These are phyloP conservation scores for Solanum hybrid DNA, from an alignment of 305 asterid genomes.

Conservation along the genomic window DNA sequence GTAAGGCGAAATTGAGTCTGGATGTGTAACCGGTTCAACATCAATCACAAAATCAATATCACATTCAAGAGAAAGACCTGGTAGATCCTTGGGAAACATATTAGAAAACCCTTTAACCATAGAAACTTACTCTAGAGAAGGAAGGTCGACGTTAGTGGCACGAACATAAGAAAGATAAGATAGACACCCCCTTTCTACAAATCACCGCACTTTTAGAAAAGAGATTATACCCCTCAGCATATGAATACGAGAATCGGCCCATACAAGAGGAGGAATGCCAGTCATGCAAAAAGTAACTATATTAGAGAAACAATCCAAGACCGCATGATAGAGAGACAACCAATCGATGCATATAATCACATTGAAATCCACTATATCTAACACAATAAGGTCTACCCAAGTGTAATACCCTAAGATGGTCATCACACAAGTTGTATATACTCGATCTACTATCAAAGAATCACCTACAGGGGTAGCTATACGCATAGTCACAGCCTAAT, in stretches of 20 bases:
- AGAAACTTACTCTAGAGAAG: not conserved
- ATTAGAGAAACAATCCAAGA: not conserved
- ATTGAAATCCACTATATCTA: not conserved
- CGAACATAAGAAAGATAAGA: not conserved
- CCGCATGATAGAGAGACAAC: not conserved
- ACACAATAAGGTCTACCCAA: not conserved
- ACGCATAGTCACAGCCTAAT: not conserved
- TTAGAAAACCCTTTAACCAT: not conserved
- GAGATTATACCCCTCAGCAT: not conserved
- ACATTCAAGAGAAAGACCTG: not conserved
- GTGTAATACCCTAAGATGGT: not conserved
- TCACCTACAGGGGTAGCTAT: not conserved
- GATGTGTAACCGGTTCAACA: not conserved
- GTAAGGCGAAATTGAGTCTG: not conserved
- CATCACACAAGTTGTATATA: not conserved
- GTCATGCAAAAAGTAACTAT: too few species aligned
- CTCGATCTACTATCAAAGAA: not conserved
- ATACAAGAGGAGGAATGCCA: not conserved
- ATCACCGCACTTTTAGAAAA: too few species aligned
- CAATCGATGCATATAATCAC: not conserved
- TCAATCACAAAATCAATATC: not conserved
- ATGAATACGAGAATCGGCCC: not conserved
- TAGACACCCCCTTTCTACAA: not conserved
- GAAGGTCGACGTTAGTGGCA: not conserved
- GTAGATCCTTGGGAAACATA: not conserved